Evolutionary conservation across 495 filamentous ascomycete genomes (phyloP), one percentile per base, ranked within the genome.

Genomic region (Neurospora cerealis): DNA sequence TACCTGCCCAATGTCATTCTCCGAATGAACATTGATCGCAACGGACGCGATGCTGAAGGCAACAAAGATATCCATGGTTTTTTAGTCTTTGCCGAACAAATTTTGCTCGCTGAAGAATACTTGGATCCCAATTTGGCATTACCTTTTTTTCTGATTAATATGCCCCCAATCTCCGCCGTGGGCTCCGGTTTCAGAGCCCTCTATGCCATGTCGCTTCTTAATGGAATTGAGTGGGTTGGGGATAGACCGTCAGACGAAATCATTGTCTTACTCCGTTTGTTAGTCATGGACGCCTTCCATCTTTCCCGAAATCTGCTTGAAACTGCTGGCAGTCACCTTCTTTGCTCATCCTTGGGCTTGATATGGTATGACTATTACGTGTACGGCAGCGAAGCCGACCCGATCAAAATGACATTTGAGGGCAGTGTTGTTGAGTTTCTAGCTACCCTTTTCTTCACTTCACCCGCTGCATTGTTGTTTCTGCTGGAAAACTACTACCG

Each of bases 381-480:
- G 4, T 1, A 28, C 10, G 21, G 46, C 21, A 2, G 2, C 1
- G 0, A 0, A 0, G 0, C 0, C 2, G 2, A 5, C 7, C 46
- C 21, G 1, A 24, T 2, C 46, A 24, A 21, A 24, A 54, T 13
- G 3, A 4, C 11, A 0, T 60, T 60, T 13, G 10, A 15, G 10
- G 48, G 21, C 24, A 60, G 15, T 6, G 2, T 32, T 8, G 24
- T 60, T 15, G 24, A 32, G 5, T 17, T 60, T 0, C 2, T 60
- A 28, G 48, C 48, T 2, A 0, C 48, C 0, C 0, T 60, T 7
- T 2, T 60, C 24, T 32, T 0, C 5, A 60, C 48, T 28, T 32
- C 24, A 13, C 11, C 24, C 10, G 5, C 0, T 60, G 0, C 48
- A 15, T 17, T 60, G 48, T 17, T 28, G 24, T 60, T 60, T 32